Evolutionary conservation across 208 protist species (phyloP).

Genomic region (Trypanosoma avium): DNA sequence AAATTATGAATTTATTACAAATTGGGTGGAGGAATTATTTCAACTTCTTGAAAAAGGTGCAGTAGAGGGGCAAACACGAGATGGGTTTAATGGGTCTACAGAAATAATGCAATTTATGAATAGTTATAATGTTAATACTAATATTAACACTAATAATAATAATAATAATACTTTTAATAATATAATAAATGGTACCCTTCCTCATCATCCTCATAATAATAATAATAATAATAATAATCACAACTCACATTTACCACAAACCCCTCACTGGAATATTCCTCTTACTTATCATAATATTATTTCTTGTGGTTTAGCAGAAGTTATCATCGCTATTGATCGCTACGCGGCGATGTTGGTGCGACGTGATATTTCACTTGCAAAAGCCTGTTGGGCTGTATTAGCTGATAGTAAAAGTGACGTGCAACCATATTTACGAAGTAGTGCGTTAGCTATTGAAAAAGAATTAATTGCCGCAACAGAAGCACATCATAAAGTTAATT

Average conservation of each 20-base stretch:
- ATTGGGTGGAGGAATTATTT: conserved; percentile 24
- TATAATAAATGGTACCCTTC: not conserved
- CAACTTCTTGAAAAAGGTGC: conserved; percentile 8
- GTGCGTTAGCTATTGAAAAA: conserved; percentile 54
- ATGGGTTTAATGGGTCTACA: not conserved
- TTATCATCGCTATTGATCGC: conserved; percentile 56
- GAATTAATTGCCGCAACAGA: conserved; percentile 56
- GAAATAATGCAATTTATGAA: not conserved
- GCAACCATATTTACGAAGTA: conserved; percentile 29
- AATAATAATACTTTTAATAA: not conserved
- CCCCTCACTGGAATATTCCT: conserved; percentile 1
- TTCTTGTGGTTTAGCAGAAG: conserved; percentile 51
- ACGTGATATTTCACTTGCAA: conserved; percentile 49
- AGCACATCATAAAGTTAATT: conserved; percentile 44
- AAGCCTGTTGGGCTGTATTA: conserved; percentile 68
- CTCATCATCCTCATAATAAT: not conserved
- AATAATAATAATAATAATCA: not conserved
- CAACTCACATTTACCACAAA: not conserved
- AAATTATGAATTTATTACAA: too few relatives aligned
- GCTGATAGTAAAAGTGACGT: conserved; percentile 45
- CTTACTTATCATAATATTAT: conserved; percentile 49
- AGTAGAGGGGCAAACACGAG: not conserved
- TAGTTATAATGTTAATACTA: not conserved
- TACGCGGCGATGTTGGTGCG: conserved; percentile 68
- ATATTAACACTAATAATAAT: not conserved